Evolutionary conservation across 2,329 filamentous ascomycete species (phyloP).

Genomic region (Mycosphaerella arachidis): DNA sequence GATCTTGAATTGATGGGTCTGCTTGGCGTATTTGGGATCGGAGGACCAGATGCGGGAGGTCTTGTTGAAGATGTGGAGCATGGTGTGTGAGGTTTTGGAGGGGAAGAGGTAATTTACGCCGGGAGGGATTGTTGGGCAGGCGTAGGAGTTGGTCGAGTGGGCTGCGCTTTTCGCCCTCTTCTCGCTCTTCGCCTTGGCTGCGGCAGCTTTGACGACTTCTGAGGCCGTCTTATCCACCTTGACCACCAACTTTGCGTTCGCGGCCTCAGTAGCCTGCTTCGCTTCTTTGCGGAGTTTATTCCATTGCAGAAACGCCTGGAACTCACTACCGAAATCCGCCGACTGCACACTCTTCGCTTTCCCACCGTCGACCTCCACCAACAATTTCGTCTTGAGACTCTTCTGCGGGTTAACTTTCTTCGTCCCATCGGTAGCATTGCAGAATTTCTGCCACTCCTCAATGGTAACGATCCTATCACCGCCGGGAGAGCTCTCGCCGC

Average conservation of each 20-base stretch:
- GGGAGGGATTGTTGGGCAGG: conserved; percentile 15
- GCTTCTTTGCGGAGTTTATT: background rate
- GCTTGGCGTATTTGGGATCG: conserved; percentile 14
- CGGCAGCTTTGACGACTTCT: background rate
- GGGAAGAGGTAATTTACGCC: conserved; percentile 31
- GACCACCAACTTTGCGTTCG: background rate
- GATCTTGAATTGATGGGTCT: conserved; percentile 28
- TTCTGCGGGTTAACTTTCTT: background rate
- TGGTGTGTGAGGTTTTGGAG: conserved; percentile 22
- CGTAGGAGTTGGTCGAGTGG: background rate
- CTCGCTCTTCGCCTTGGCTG: background rate
- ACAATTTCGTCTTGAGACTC: background rate
- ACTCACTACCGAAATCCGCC: background rate
- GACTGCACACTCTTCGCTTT: background rate
- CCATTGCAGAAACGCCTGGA: background rate
- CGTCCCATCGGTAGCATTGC: background rate
- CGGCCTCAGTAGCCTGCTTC: background rate
- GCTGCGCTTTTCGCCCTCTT: background rate
- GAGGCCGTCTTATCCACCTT: background rate
- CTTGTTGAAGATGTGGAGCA: conserved; percentile 30
- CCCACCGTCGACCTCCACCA: too few species aligned
- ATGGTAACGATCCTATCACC: background rate
- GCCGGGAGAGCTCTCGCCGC: background rate
- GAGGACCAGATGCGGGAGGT: conserved; percentile 26
- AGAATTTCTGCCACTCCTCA: background rate